A percentile compares a stretch with the other conserved stretches of the same genome.
phyloP scores from a whole-genome alignment of 2,329 filamentous ascomycete species.

The Phoma sp. region DNA sequence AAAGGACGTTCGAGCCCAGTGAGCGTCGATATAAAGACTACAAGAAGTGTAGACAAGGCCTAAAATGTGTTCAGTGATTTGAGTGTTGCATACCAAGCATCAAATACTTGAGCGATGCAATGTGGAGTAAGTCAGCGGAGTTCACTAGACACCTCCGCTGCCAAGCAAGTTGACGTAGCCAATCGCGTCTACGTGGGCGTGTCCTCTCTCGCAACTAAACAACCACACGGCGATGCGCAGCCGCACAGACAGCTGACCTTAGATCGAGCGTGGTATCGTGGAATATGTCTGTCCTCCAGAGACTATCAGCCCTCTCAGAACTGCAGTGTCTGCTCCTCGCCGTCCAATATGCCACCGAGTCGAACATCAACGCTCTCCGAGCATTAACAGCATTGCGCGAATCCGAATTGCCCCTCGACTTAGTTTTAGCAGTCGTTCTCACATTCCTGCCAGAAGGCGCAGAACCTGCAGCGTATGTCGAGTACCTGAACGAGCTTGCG shows the following conservation, averaged over 20 bases:
- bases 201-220: conserved; percentile 9
- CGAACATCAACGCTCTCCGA: conserved; percentile 68
- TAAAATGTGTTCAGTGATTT: too few relatives aligned
- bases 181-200: conserved; percentile 10
- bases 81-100: too few relatives aligned
- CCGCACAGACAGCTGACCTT: conserved; percentile 7
- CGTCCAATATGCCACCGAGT: conserved; percentile 69
- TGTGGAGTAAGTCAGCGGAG: not conserved
- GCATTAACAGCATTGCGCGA: conserved; percentile 63
- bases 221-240: conserved; percentile 7
- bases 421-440: conserved; percentile 74
- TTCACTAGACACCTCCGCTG: conserved; percentile 9
- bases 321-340: conserved; percentile 76
- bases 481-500: conserved; percentile 65
- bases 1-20: not conserved
- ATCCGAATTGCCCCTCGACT: conserved; percentile 65
- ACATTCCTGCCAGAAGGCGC: conserved; percentile 77
- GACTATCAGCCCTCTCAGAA: conserved; percentile 58
- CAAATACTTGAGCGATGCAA: too few relatives aligned
- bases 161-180: conserved; percentile 20
- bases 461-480: conserved; percentile 66
- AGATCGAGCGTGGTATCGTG: not conserved
- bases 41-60: too few relatives aligned
- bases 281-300: conserved; percentile 36
- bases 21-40: not conserved